phyloP scores from a whole-genome alignment of 176 grass and related monocot genomes.

The Coix lacrymajobi region DNA sequence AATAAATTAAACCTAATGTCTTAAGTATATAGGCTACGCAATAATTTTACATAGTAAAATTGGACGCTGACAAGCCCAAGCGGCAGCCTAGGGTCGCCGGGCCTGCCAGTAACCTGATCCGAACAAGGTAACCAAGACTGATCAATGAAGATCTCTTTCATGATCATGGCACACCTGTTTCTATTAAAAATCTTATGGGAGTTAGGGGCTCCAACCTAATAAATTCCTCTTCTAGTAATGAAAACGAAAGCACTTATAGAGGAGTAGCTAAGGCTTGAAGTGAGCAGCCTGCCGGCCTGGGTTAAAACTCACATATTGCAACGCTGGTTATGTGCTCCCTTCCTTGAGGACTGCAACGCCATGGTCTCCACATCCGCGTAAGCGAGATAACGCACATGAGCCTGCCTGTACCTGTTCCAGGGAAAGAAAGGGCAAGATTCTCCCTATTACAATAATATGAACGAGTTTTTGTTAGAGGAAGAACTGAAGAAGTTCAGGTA shows the following conservation, averaged over 20 bases:
- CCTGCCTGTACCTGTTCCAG: neutral
- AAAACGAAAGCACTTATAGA: neutral
- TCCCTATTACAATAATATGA: neutral
- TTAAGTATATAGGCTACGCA: no score
- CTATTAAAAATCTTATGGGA: no score
- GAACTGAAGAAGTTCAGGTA: neutral
- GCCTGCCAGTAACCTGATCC: neutral
- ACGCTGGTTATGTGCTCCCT: no score
- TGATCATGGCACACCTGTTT: neutral
- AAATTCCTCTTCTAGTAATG: neutral
- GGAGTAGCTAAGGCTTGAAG: neutral
- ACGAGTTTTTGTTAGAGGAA: neutral
- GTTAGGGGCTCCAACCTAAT: neutral
- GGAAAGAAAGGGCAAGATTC: neutral
- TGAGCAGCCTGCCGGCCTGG: no score
- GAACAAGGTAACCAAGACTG: neutral
- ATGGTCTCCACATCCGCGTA: no score
- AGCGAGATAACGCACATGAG: neutral
- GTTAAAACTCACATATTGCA: no score
- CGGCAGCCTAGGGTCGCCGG: no score
- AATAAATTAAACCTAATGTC: no score
- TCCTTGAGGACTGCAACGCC: no score
- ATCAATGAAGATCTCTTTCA: neutral
- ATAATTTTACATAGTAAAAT: no score
- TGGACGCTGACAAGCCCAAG: no score